Evolutionary conservation across 768 basidiomycete species (phyloP), one percentile per base, ranked within the genome.

Genomic region (Tricholoma bakamatsutake): DNA sequence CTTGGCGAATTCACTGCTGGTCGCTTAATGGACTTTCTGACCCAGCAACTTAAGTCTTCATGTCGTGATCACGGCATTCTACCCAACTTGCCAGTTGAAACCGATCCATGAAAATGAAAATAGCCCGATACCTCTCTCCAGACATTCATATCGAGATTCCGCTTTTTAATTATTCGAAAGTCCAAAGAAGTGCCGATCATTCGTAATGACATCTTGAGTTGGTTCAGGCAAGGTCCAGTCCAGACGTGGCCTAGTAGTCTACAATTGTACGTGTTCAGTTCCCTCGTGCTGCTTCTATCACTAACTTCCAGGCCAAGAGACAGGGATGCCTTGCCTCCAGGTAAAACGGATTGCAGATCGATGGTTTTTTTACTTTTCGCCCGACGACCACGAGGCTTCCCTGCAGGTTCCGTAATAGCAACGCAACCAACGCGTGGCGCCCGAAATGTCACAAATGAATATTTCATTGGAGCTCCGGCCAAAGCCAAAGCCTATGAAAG

Each of bases 401-500:
- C 45, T 57, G 57, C 58, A 59, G 55, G 68, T 72, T 71, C 66
- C 70, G 73, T 64, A 61, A 69, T 70, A 67, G 67, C 71, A 73
- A 69, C 64, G 64, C 66, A 59, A 66, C 63, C 57, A 53, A 68
- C 65, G 66, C 71, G 69, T 69, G 70, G 28, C 69, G 67, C 62
- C 40, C 60, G 64, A 66, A 68, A 69, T 60, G 64, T 54, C 60
- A 60, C 45, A 37, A 58, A 37, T 31, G 39, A 59, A 53, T 42
- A 42, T 42, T 13, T 56, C 59, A 43, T 55, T 56, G 50, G 54
- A 58, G 61, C 61, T 63, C 65, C 66, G 69, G 60, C 55, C 50
- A 61, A 61, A 56, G 59, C 62, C 56, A 45, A 58, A 55, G 59
- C 60, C 65, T 65, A 66, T 65, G 63, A 72, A 35, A 69, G 64